phyloP scores from a whole-genome alignment of 805 yeast species.

The Zygosaccharomyces kombuchaensis region DNA sequence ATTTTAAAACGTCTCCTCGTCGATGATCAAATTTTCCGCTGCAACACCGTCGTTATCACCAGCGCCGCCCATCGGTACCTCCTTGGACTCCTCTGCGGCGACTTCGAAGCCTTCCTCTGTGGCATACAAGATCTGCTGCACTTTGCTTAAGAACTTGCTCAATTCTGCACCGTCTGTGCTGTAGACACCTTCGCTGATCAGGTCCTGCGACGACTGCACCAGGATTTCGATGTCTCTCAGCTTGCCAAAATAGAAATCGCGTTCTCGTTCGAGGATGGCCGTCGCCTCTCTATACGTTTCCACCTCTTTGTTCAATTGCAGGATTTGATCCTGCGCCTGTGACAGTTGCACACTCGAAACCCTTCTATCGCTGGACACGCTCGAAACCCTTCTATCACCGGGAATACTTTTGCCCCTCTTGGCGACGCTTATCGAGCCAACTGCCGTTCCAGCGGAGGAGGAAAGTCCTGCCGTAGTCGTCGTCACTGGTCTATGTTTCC shows the following conservation, averaged over 20 bases:
- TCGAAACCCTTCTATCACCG: conserved; percentile 20
- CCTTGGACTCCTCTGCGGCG: conserved; percentile 11
- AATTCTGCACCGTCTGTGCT: conserved; percentile 31
- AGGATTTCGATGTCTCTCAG: conserved; percentile 83
- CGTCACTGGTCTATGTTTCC: conserved; percentile 37
- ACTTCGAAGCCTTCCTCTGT: conserved; percentile 82
- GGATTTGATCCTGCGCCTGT: conserved; percentile 41
- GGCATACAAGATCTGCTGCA: conserved; percentile 72
- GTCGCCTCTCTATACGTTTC: conserved; percentile 55
- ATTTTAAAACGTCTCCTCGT: conserved; percentile 34
- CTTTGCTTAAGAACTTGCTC: conserved; percentile 48
- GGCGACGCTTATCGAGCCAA: conserved; percentile 18
- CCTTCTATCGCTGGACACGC: conserved; percentile 31
- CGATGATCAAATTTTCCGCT: conserved; percentile 32
- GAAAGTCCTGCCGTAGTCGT: conserved; percentile 8
- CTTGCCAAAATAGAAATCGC: conserved; percentile 87
- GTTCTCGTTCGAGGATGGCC: conserved; percentile 70
- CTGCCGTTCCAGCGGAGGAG: conserved; percentile 2
- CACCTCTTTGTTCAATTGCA: conserved; percentile 40
- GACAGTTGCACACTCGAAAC: conserved; percentile 35
- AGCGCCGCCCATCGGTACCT: conserved; percentile 1
- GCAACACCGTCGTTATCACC: conserved; percentile 9
- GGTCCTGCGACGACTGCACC: conserved; percentile 58
- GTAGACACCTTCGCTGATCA: conserved; percentile 41
- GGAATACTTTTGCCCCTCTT: conserved; percentile 33